Evolutionary conservation across 1,139 yeast genomes (phyloP).

Genomic region (Kurtzmaniella quercitrusa): DNA sequence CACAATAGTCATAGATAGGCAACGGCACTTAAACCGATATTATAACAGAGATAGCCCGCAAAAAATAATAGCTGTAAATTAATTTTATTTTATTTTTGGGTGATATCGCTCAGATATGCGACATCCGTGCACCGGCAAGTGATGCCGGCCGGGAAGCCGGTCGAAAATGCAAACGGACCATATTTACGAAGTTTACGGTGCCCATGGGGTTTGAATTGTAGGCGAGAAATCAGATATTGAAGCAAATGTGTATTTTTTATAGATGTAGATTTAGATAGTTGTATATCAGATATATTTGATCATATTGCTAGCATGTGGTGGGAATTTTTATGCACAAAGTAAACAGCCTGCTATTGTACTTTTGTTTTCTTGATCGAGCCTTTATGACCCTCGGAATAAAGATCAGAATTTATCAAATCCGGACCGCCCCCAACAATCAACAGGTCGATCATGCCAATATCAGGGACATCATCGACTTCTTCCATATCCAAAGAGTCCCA

Average conservation of each 20-base stretch:
- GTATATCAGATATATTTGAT: background rate
- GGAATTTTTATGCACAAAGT: background rate
- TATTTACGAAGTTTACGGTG: background rate
- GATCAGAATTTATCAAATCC: background rate
- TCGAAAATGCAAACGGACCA: background rate
- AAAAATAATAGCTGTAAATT: too few relatives aligned
- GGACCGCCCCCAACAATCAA: background rate
- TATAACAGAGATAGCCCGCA: background rate
- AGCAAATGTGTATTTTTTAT: too few relatives aligned
- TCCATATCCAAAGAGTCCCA: constrained; percentile 1
- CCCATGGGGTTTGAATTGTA: background rate
- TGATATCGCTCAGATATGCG: background rate
- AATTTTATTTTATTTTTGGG: background rate
- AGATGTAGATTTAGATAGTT: background rate
- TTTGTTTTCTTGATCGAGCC: background rate
- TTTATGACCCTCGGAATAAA: background rate
- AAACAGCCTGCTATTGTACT: constrained; percentile 3
- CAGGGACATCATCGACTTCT: background rate
- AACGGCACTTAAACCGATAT: background rate
- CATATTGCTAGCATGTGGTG: background rate
- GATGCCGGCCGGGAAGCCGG: background rate
- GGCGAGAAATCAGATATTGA: too few relatives aligned
- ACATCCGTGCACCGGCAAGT: background rate
- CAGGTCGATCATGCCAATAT: constrained; percentile 1
- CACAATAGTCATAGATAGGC: background rate